Evolutionary conservation across 306 rosid species (phyloP), one percentile per base, ranked within the genome.

Genomic region (Neltuma alba): DNA sequence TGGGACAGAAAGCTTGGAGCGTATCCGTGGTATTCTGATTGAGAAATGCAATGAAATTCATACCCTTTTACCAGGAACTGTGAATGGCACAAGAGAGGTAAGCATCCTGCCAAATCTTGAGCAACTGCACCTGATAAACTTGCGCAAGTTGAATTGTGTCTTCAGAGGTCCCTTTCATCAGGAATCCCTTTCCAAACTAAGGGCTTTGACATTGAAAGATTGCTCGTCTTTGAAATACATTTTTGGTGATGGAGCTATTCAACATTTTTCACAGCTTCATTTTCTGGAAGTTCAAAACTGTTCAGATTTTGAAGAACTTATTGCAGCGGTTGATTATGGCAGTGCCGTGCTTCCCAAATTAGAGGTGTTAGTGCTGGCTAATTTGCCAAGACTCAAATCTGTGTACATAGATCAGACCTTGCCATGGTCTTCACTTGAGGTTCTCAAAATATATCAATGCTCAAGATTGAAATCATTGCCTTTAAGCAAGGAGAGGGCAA

Each of bases 1-100:
- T 76, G 80, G 61, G 18, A 3, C 20, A 8, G 61, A 25, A 23
- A 66, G 30, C 44, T 20, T 80, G 69, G 44, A 64, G 21, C 71
- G 60, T 5, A 44, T 80, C 30, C 82, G 85, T 2, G 79, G 77
- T 42, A 75, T 81, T 55, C 33, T 67, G 33, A 74, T 84, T 37
- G 38, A 76, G 70, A 34, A 41, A 65, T 83, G 86, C 72, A 66
- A 73, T 65, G 65, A 55, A 20, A 41, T 83, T 27, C 50, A 40
- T 38, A 40, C 72, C 33, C 16, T 67, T 38, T 21, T 67, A 37
- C 72, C 72, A 11, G 10, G 52, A 14, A 67, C 11, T 38, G 52
- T 67, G 48, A 67, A 67, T 67, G 72, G 50, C 20, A 11, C 33
- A 21, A 67, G 75, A 28, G 11, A n/a, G 16, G 31, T 0, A 48